Evolutionary conservation across 2,329 filamentous ascomycete species (phyloP), one percentile per base, ranked within the genome.

Genomic region (Penicillium decumbens): DNA sequence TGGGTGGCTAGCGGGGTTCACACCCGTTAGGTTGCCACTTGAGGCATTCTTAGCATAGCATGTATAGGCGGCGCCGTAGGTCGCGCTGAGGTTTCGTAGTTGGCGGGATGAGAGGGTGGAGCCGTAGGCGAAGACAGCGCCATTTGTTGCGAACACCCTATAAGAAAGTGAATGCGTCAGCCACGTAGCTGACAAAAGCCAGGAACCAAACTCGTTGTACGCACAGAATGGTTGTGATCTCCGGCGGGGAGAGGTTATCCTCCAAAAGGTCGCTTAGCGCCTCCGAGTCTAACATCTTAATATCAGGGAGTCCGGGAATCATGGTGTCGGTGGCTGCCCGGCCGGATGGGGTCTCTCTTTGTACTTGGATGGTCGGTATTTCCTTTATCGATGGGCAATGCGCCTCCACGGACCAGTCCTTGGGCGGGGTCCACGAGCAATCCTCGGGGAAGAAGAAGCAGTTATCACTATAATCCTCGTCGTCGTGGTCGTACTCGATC

Each of bases 361-460:
- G 54, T 8, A 51, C 46, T 20, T 42, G 52, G 2, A 37, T 39
- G 29, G 47, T 37, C 8, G 45, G 43, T 51, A 45, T 39, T 18
- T 57, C 39, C 33, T 54, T 35, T 9, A n/a, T 3, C 24, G 45
- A 8, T 44, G 41, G 39, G 38, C 43, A 42, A 18, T 67, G 54
- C n/a, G 57, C 49, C 46, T 66, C 64, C 28, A 63, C 59, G 29
- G 57, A 55, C 54, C 57, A 63, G 47, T 65, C 62, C 45, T 63
- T 64, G 3, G 65, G 61, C 12, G 69, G 68, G 13, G 68, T 65
- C 56, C 65, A 72, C 43, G 66, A 67, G 59, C 68, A 73, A 51
- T 73, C 71, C 57, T 73, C 71, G 8, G 70, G 71, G 33, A 72
- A 73, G 55, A 73, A 72, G 57, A 73, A 73, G 49, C 65, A 70